These are phyloP conservation scores for Aspergillus piperis DNA, from an alignment of 2,329 filamentous ascomycete species.

Conservation along the genomic window DNA sequence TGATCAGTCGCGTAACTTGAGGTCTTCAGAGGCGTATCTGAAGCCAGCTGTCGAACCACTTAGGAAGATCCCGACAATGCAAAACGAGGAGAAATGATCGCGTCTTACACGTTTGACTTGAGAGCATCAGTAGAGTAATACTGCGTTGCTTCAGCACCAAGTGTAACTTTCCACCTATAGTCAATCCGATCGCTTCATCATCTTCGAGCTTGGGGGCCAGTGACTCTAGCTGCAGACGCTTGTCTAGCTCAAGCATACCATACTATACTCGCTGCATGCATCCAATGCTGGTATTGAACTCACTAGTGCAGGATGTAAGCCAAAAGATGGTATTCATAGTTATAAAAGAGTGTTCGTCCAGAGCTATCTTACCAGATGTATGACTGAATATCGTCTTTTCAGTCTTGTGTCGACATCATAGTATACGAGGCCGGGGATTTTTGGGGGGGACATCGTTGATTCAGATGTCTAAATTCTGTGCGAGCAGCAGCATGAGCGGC, in stretches of 20 bases:
- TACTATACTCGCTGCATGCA: constrained; percentile 53
- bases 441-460: no score
- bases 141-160: constrained; percentile 46
- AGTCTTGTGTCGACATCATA: no score
- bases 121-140: constrained; percentile 61
- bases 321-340: constrained; percentile 62
- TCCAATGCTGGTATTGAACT: constrained; percentile 47
- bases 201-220: constrained; percentile 47
- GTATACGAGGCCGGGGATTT: no score
- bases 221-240: constrained; percentile 41
- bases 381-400: neutral
- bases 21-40: constrained; percentile 59
- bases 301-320: constrained; percentile 55
- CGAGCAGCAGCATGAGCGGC: no score
- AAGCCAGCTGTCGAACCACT: constrained; percentile 51
- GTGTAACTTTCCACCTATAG: constrained; percentile 30
- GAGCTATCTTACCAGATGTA: neutral
- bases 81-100: neutral
- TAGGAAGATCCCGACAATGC: neutral
- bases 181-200: constrained; percentile 39
- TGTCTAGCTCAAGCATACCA: constrained; percentile 45
- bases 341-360: constrained; percentile 51
- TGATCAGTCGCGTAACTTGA: constrained; percentile 50
- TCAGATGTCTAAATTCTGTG: no score
- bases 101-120: constrained; percentile 49